Conservation (phyloP, 164 flowering plant genomes). For the Brasenia schreberi region DNA sequence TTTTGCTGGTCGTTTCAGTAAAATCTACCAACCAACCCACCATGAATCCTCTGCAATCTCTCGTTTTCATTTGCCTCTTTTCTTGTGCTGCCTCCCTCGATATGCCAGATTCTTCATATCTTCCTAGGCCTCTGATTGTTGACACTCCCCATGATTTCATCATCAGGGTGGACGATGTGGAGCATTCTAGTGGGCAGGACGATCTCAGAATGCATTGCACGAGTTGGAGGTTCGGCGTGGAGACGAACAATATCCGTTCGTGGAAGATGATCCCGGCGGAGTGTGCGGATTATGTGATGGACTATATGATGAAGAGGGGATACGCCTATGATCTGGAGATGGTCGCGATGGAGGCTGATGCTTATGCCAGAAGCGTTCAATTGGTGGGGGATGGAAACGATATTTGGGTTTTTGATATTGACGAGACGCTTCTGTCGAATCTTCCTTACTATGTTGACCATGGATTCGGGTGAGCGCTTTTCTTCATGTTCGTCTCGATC, state of each 20-base stretch:
- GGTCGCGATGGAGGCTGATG: conserved; percentile 53
- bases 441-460: conserved; percentile 73
- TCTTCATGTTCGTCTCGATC: neutral
- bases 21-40: neutral
- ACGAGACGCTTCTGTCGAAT: conserved; percentile 82
- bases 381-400: conserved; percentile 60
- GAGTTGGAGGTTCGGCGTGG: conserved; percentile 1
- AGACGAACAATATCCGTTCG: conserved; percentile 1
- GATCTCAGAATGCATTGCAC: too few relatives aligned
- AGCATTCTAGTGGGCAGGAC: too few relatives aligned
- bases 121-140: too few relatives aligned
- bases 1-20: neutral
- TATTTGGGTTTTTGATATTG: conserved; percentile 83
- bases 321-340: conserved; percentile 47
- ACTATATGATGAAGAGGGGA: conserved; percentile 44
- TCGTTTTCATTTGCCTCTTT: too few relatives aligned
- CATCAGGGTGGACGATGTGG: too few relatives aligned
- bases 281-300: conserved; percentile 52
- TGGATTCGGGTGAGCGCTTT: conserved; percentile 48
- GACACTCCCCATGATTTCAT: too few relatives aligned
- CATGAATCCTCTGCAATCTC: conserved; percentile 10
- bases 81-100: too few relatives aligned
- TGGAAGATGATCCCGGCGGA: conserved; percentile 74
- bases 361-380: conserved; percentile 33
- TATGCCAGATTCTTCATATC: too few relatives aligned